These are phyloP conservation scores for Thalia dealbata DNA, from an alignment of 176 grass and related monocot genomes.

Conservation along the genomic window DNA sequence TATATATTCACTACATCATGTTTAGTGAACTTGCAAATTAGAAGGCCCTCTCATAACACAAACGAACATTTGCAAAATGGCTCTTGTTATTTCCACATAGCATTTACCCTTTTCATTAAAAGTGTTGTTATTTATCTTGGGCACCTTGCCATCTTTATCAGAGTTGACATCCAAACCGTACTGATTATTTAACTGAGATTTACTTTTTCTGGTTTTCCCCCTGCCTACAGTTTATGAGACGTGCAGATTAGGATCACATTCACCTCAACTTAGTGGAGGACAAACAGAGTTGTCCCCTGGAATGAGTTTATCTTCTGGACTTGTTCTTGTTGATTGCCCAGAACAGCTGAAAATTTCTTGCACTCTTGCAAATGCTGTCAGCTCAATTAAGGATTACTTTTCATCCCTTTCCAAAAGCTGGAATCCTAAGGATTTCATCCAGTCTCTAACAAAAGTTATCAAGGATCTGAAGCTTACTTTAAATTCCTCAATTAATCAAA, in stretches of 20 bases:
- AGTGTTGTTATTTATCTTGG: not conserved
- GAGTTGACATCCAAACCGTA: not conserved
- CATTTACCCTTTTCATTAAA: not conserved
- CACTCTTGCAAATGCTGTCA: slow-evolving; percentile 44
- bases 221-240: slow-evolving; percentile 65
- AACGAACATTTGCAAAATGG: too few species aligned
- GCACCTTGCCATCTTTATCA: not conserved
- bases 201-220: slow-evolving; percentile 7
- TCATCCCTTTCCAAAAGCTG: slow-evolving; percentile 78
- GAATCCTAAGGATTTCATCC: slow-evolving; percentile 62
- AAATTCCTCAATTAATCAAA: slow-evolving; percentile 62
- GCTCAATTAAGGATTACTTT: slow-evolving; percentile 62
- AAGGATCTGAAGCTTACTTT: slow-evolving; percentile 69
- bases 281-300: slow-evolving; percentile 58
- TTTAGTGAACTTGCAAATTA: too few species aligned
- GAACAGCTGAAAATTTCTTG: slow-evolving; percentile 61
- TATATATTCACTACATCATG: too few species aligned
- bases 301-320: slow-evolving; percentile 62
- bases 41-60: too few species aligned
- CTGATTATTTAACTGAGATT: not conserved
- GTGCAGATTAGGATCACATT: slow-evolving; percentile 90
- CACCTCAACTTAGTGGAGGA: slow-evolving; percentile 47
- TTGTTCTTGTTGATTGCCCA: slow-evolving; percentile 80
- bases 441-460: slow-evolving; percentile 58
- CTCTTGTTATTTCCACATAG: not conserved